phyloP scores from a whole-genome alignment of 345 rosid species.

The Eucalyptus rudis region DNA sequence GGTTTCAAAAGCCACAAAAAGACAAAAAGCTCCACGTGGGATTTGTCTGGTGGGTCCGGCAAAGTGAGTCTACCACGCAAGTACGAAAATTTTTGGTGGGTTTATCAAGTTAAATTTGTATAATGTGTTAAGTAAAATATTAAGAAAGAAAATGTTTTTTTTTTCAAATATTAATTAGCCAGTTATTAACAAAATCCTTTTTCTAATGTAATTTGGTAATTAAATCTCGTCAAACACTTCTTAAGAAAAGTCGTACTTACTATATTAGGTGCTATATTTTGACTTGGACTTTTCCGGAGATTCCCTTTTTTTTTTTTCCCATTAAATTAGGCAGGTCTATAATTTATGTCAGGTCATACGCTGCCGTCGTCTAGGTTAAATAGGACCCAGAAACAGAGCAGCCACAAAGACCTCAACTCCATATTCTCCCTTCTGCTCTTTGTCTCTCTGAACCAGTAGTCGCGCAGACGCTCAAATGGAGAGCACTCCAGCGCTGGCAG shows the following conservation, averaged over 20 bases:
- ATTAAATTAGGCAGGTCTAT: neutral
- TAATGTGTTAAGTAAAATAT: neutral
- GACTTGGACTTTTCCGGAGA: neutral
- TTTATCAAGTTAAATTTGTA: neutral
- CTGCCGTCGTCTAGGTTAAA: neutral
- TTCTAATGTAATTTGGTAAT: neutral
- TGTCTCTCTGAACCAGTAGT: neutral
- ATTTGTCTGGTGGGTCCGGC: neutral
- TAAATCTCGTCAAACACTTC: neutral
- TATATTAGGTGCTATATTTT: neutral
- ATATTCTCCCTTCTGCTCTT: neutral
- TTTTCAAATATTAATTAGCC: neutral
- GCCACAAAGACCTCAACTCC: neutral
- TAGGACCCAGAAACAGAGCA: neutral
- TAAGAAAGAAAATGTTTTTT: neutral
- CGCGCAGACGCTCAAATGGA: slow-evolving; percentile 29
- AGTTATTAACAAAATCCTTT: neutral
- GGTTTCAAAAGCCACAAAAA: neutral
- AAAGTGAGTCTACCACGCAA: neutral
- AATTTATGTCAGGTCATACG: neutral
- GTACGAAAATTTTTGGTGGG: too few relatives aligned
- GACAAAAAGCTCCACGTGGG: neutral
- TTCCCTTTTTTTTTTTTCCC: neutral
- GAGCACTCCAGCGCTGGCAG: slow-evolving; percentile 17
- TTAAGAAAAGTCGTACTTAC: neutral